Conservation (phyloP, 805 yeast genomes). For the Pichia phayaonensis region DNA sequence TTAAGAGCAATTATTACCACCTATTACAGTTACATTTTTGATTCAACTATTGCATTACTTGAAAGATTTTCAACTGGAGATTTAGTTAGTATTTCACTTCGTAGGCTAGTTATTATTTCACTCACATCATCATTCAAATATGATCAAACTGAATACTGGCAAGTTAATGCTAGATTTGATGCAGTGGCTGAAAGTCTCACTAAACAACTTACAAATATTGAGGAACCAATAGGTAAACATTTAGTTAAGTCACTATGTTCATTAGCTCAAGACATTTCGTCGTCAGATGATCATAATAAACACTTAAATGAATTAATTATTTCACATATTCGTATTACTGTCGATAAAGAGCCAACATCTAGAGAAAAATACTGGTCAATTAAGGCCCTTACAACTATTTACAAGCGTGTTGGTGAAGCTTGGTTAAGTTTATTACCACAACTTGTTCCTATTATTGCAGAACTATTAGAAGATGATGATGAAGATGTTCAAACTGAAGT, state of each 20-base stretch:
- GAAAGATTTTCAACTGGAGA: conserved; percentile 38
- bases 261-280: conserved; percentile 57
- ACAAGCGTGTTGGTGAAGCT: conserved; percentile 88
- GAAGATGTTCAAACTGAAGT: conserved; percentile 90
- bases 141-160: conserved; percentile 95
- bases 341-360: conserved; percentile 33
- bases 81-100: conserved; percentile 43
- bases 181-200: conserved; percentile 55
- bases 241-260: conserved; percentile 74
- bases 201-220: conserved; percentile 59
- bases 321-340: conserved; percentile 55
- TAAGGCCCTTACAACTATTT: conserved; percentile 68
- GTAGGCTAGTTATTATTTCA: conserved; percentile 67
- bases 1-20: conserved; percentile 82
- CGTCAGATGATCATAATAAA: conserved; percentile 66
- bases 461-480: conserved; percentile 89
- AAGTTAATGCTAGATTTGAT: conserved; percentile 76
- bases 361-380: conserved; percentile 75
- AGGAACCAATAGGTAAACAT: conserved; percentile 68
- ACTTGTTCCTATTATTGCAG: conserved; percentile 92
- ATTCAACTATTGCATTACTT: conserved; percentile 55
- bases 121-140: conserved; percentile 75
- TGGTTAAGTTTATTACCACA: conserved; percentile 92
- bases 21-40: conserved; percentile 80
- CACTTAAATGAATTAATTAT: conserved; percentile 56